phyloP scores from a whole-genome alignment of 164 flowering plant species.

The Malania oleifera region DNA sequence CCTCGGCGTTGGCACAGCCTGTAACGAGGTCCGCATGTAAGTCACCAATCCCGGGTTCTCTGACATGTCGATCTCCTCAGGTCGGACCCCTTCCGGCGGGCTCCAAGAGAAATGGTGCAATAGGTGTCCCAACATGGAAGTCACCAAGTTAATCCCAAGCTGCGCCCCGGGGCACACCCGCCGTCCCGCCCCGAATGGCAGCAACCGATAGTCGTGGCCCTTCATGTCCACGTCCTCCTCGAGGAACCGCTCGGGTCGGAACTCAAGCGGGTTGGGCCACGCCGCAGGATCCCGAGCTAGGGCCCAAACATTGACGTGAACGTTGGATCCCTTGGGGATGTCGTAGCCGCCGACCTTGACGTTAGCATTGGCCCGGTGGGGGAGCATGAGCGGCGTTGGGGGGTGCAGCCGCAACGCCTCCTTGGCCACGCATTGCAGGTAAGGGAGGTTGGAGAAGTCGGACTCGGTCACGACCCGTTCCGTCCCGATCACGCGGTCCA shows the following conservation, averaged over 20 bases:
- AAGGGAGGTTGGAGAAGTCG: constrained; percentile 35
- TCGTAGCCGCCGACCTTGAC: constrained; percentile 38
- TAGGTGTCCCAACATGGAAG: constrained; percentile 28
- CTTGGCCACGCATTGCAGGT: constrained; percentile 31
- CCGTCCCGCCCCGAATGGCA: constrained; percentile 37
- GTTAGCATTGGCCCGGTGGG: constrained; percentile 30
- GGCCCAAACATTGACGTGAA: constrained; percentile 38
- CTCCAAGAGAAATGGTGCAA: constrained; percentile 31
- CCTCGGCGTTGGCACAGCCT: constrained; percentile 28
- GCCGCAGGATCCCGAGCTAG: constrained; percentile 26
- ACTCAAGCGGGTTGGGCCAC: constrained; percentile 28
- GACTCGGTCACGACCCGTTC: constrained; percentile 31
- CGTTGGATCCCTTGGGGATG: constrained; percentile 32
- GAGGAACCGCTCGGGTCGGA: constrained; percentile 30
- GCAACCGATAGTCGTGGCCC: constrained; percentile 31
- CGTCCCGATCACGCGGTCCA: constrained; percentile 30
- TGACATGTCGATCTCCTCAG: constrained; percentile 29
- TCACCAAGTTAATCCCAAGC: constrained; percentile 25
- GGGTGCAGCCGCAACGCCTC: constrained; percentile 37
- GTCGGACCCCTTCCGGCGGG: constrained; percentile 16
- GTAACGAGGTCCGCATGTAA: constrained; percentile 26
- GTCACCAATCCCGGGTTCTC: constrained; percentile 34
- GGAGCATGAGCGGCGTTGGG: constrained; percentile 41
- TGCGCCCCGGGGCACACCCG: constrained; percentile 35
- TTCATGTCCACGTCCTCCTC: constrained; percentile 37